Evolutionary conservation across 306 rosid species (phyloP), one percentile per base, ranked within the genome.

Genomic region (Arachis stenosperma): DNA sequence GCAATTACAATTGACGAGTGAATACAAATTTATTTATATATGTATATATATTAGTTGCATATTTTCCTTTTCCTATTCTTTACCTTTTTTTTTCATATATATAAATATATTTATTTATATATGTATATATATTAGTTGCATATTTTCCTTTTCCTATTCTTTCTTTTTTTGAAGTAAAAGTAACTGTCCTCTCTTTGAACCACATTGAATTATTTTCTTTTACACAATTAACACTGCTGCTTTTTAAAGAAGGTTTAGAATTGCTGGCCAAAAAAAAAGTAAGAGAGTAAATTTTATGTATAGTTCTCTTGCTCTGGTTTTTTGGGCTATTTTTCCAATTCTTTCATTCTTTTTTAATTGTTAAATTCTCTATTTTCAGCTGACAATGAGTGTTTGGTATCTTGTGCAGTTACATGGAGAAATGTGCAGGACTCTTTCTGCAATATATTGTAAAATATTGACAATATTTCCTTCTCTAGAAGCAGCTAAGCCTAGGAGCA

Each of bases 401-500:
- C 50, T 75, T 55, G 36, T 69, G 79, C 77, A 91, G 97, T 72
- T 91, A 84, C 97, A 91, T 67, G 90, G 91, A 83, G 91, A 83
- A 56, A 86, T 89, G 96, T 91, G 92, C 91, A 87, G 86, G 90
- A 60, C 67, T 37, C 93, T 91, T 43, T 84, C 97, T 78, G 73
- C 81, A 54, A 81, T 86, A 73, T 86, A 89, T 83, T 84, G 90
- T 81, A 86, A 78, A 82, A 81, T 91, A 62, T 75, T 80, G 82
- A 83, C 85, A 22, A 67, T 91, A 37, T 91, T 91, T 78, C 97
- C 97, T 64, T 89, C 96, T 9, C 71, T 91, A 81, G 97, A 91
- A 85, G 96, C 88, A 13, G 88, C 96, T 42, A 88, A 90, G 59
- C 97, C 97, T 51, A 75, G 97, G 84, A 91, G 97, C 82, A 91